phyloP scores from a whole-genome alignment of 2,329 filamentous ascomycete genomes.

The Endothia cerciana region DNA sequence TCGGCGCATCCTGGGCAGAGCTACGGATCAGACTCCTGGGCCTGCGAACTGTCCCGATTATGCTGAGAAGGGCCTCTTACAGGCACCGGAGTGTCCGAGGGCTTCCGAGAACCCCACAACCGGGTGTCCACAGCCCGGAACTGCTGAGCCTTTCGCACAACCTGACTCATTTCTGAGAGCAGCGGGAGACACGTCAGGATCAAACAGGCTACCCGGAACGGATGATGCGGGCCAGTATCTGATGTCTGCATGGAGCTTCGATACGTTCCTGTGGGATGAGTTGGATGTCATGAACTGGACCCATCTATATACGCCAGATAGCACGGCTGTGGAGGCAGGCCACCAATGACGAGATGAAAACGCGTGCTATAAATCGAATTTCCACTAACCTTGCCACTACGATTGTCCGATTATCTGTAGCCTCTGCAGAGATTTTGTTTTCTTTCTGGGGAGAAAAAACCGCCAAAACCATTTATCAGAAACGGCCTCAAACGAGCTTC shows the following conservation, averaged over 20 bases:
- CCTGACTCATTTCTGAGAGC: background rate
- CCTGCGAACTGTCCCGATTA: background rate
- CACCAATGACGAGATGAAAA: background rate
- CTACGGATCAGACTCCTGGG: background rate
- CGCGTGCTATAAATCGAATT: background rate
- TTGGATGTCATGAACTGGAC: conserved; percentile 4
- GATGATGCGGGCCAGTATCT: background rate
- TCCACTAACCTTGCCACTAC: background rate
- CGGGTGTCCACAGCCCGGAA: background rate
- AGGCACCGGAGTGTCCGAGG: background rate
- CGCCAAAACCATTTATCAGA: background rate
- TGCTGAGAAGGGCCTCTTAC: background rate
- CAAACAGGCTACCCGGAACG: background rate
- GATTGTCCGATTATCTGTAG: too few species aligned
- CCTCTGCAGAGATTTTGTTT: too few species aligned
- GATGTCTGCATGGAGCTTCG: background rate
- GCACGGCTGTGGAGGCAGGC: background rate
- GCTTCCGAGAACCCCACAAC: background rate
- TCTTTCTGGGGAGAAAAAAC: background rate
- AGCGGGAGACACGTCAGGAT: background rate
- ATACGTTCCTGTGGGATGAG: conserved; percentile 1
- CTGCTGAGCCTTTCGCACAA: background rate
- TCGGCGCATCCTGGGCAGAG: background rate
- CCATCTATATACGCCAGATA: background rate
- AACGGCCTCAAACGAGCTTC: background rate